Conservation (phyloP, 805 yeast species). For the Cephaloascus albidus region DNA sequence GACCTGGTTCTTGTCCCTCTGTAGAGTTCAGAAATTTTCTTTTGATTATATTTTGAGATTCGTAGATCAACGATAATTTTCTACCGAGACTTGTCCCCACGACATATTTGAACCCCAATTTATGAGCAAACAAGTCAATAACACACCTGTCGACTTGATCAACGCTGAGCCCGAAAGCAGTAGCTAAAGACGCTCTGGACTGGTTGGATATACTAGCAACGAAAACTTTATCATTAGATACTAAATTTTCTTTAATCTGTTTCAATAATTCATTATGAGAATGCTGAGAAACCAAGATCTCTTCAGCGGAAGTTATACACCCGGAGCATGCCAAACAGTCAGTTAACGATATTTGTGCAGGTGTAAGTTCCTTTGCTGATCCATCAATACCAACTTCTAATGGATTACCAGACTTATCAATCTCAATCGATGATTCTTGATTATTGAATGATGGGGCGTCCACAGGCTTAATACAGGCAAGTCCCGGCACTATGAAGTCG, state of each 20-base stretch:
- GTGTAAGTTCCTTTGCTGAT: slow-evolving; percentile 43
- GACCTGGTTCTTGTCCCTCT: slow-evolving; percentile 16
- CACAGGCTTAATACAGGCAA: slow-evolving; percentile 89
- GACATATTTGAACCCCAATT: slow-evolving; percentile 60
- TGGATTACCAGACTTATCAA: slow-evolving; percentile 49
- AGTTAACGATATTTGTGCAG: slow-evolving; percentile 82
- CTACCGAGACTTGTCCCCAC: slow-evolving; percentile 86
- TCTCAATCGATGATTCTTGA: slow-evolving; percentile 35
- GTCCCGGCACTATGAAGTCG: slow-evolving; percentile 90
- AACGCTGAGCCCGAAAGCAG: slow-evolving; percentile 46
- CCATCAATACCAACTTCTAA: slow-evolving; percentile 60
- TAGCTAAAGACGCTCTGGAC: slow-evolving; percentile 72
- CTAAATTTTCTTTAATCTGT: slow-evolving; percentile 31
- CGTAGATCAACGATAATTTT: slow-evolving; percentile 44
- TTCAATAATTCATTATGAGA: slow-evolving; percentile 72
- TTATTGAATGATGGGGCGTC: too few relatives aligned
- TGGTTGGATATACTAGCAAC: slow-evolving; percentile 83
- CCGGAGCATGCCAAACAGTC: slow-evolving; percentile 98
- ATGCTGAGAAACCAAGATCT: slow-evolving; percentile 83
- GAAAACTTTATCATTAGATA: slow-evolving; percentile 28
- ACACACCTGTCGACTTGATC: slow-evolving; percentile 54
- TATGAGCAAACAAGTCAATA: slow-evolving; percentile 44
- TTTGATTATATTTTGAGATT: slow-evolving; percentile 31
- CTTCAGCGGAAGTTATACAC: slow-evolving; percentile 96
- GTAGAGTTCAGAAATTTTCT: slow-evolving; percentile 27